Evolutionary conservation across 2,329 filamentous ascomycete species (phyloP).

Genomic region (Grosmannia huntii): DNA sequence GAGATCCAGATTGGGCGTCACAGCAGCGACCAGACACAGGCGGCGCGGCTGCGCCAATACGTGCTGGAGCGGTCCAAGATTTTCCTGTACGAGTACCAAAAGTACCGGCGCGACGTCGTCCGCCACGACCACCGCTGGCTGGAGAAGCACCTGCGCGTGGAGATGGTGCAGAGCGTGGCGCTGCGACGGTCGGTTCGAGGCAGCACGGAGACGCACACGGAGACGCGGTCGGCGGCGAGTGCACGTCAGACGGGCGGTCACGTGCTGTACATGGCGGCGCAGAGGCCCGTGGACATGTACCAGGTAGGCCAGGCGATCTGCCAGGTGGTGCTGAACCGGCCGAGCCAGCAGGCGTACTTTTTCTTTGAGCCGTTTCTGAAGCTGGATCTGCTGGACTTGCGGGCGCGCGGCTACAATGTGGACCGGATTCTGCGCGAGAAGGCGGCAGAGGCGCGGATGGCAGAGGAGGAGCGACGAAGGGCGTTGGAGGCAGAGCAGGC

Average conservation of each 20-base stretch:
- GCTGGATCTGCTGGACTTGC: conserved; percentile 68
- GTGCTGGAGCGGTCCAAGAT: conserved; percentile 80
- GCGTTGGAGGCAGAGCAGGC: conserved; percentile 59
- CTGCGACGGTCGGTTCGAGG: conserved; percentile 65
- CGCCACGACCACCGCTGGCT: conserved; percentile 84
- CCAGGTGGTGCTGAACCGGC: conserved; percentile 63
- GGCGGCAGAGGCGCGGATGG: conserved; percentile 75
- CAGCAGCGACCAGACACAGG: conserved; percentile 47
- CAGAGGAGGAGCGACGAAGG: conserved; percentile 67
- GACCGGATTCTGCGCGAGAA: conserved; percentile 84
- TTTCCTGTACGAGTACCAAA: conserved; percentile 65
- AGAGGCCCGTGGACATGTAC: conserved; percentile 60
- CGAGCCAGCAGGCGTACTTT: conserved; percentile 78
- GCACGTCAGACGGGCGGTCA: conserved; percentile 35
- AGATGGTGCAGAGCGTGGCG: conserved; percentile 65
- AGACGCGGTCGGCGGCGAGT: conserved; percentile 63
- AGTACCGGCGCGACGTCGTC: conserved; percentile 64
- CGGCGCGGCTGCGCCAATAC: conserved; percentile 59
- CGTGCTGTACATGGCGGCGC: conserved; percentile 64
- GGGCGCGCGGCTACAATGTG: conserved; percentile 88
- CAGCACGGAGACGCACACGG: conserved; percentile 49
- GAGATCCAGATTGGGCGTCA: conserved; percentile 59
- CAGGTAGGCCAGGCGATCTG: conserved; percentile 85
- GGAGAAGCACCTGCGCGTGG: conserved; percentile 68
- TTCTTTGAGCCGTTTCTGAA: conserved; percentile 87